Base-by-base conservation (phyloP, 192 early-diverging fungal species). In the Diversispora eburnea region DNA sequence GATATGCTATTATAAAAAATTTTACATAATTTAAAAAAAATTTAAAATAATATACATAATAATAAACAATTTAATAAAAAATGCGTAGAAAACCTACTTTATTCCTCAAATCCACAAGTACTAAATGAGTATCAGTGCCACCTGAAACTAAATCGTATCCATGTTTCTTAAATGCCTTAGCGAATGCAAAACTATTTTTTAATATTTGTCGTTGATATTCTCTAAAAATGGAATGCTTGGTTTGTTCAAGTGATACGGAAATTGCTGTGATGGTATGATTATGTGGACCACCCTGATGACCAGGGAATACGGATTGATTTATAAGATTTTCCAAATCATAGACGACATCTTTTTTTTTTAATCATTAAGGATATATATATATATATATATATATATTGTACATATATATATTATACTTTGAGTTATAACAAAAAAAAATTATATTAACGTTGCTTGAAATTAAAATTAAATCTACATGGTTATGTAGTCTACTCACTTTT, bases 271-370 rank as follows among this genome's bases (percentile, higher is more conserved):
- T 99, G 56, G 97, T 97, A 87, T 99, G 95, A 88, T 99, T 99
- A 85, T 99, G 97, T 46, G 97, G 97, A 3, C 97, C 97, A 76
- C 97, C 97, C 84, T 99, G 97, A 82, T 97, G 96, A 49, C 95
- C 95, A 9, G 97, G 97, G 85, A 99, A 99, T 72, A 99, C 97
- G 17, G 93, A 93, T 70, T 88, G 85, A 83, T 99, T 99, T 84
- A 99, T 98, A 33, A 91, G 90, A 70, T 85, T 88, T 79, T 98
- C 96, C n/a, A 98, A 87, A 47, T 96, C 91, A 87, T 98, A 99
- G 74, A 84, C 74, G 57, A 90, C 89, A 79, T 89, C 86, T 73
- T 64, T 60, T 43, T 73, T 64, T 60, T 43, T 85, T 70, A 12
- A 57, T 15, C 10, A 43, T 52, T 13, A 70, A 19, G 57, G 43